Evolutionary conservation across 768 basidiomycete species (phyloP).

Genomic region (Collybia mongolica): DNA sequence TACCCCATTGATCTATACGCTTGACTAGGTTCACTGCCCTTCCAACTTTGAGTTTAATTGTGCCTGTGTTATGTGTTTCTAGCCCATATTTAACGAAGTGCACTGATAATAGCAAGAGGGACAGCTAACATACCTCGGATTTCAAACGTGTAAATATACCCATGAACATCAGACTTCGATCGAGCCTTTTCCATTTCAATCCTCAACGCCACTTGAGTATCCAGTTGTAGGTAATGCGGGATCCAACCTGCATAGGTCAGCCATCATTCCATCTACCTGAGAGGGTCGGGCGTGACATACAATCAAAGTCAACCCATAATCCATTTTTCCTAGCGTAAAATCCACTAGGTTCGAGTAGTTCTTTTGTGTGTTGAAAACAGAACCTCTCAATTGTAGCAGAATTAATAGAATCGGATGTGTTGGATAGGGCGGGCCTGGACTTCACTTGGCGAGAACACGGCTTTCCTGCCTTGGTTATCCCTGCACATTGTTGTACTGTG

Average conservation of each 20-base stretch:
- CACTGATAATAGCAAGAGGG: background rate
- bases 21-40: conserved; percentile 71
- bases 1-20: conserved; percentile 77
- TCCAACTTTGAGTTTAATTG: conserved; percentile 76
- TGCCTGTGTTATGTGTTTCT: conserved; percentile 26
- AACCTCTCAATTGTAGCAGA: conserved; percentile 40
- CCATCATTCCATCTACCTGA: background rate
- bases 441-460: conserved; percentile 63
- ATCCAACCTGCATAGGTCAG: conserved; percentile 56
- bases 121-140: conserved; percentile 55
- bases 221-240: conserved; percentile 56
- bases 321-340: conserved; percentile 53
- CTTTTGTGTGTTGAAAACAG: conserved; percentile 65
- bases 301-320: conserved; percentile 54
- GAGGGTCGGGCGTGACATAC: background rate
- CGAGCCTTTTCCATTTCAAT: conserved; percentile 47
- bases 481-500: conserved; percentile 53
- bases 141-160: conserved; percentile 84
- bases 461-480: conserved; percentile 61
- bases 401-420: conserved; percentile 25
- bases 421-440: conserved; percentile 25
- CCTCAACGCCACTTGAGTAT: conserved; percentile 56
- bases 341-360: conserved; percentile 49
- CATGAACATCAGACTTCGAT: conserved; percentile 58
- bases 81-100: background rate